Percentiles rank a stretch among this genome's conserved stretches.
phyloP scores from a whole-genome alignment of 768 basidiomycete species.

The Chlorophyllum brunneum region DNA sequence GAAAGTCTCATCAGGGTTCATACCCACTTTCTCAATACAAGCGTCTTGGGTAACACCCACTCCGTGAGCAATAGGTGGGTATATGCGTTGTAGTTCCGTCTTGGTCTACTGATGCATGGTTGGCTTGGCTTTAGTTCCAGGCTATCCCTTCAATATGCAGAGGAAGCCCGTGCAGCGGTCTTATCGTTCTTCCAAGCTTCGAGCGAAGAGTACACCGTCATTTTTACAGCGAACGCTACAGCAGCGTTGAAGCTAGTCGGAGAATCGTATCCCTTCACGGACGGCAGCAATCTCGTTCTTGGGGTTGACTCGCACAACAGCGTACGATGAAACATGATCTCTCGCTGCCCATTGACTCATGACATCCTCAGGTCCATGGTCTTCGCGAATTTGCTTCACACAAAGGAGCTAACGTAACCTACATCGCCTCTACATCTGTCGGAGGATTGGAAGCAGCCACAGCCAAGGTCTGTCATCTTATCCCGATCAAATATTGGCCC shows the following conservation, averaged over 20 bases:
- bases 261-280: constrained; percentile 70
- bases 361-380: constrained; percentile 48
- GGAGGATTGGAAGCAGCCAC: constrained; percentile 60
- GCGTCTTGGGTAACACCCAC: constrained; percentile 79
- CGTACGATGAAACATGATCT: constrained; percentile 29
- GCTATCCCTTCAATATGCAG: constrained; percentile 60
- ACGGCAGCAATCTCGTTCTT: constrained; percentile 59
- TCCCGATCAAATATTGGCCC: background rate
- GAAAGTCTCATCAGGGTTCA: constrained; percentile 72
- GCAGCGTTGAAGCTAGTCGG: constrained; percentile 80
- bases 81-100: constrained; percentile 25
- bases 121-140: constrained; percentile 49
- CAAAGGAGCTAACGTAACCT: constrained; percentile 54
- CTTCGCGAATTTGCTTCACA: constrained; percentile 66
- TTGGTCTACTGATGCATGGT: background rate
- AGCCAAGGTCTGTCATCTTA: constrained; percentile 50
- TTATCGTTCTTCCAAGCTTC: constrained; percentile 77
- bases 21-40: constrained; percentile 60
- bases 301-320: constrained; percentile 82
- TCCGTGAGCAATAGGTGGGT: constrained; percentile 75
- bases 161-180: constrained; percentile 68
- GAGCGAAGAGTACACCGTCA: constrained; percentile 66
- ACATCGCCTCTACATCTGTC: constrained; percentile 57
- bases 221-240: constrained; percentile 80
- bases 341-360: constrained; percentile 2